A percentile compares a stretch with the other conserved stretches of the same genome.
Evolutionary conservation across 495 filamentous ascomycete genomes (phyloP).

Genomic region (Daldinia vernicosa): DNA sequence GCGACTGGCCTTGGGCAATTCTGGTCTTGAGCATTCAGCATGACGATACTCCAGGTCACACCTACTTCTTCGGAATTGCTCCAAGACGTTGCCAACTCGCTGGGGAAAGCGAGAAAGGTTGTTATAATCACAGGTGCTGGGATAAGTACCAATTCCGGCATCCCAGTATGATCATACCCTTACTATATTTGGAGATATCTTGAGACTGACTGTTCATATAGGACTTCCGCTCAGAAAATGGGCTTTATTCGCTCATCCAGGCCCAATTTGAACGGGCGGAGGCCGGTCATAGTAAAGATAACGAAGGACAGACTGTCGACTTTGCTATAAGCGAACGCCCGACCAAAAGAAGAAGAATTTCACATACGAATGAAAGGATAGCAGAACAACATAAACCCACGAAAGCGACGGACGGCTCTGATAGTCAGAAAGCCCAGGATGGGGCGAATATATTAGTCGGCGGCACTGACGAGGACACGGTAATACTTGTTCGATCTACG

Average conservation of each 20-base stretch:
- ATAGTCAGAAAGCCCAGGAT: not conserved
- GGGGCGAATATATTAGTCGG: not conserved
- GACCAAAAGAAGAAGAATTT: constrained; percentile 54
- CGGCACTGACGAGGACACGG: not conserved
- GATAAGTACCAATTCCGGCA: constrained; percentile 77
- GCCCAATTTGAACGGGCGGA: constrained; percentile 66
- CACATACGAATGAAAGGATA: constrained; percentile 19
- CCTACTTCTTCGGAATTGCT: constrained; percentile 60
- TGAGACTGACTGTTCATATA: constrained; percentile 48
- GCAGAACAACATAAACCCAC: not conserved
- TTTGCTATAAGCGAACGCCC: constrained; percentile 51
- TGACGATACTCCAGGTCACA: constrained; percentile 65
- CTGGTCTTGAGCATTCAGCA: constrained; percentile 37
- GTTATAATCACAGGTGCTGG: constrained; percentile 76
- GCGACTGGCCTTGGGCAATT: not conserved
- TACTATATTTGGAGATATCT: not conserved
- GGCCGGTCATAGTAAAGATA: constrained; percentile 34
- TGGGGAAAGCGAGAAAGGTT: constrained; percentile 68
- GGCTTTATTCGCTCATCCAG: constrained; percentile 74
- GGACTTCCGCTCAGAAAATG: constrained; percentile 77
- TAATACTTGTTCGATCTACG: not conserved
- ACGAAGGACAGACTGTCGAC: constrained; percentile 7
- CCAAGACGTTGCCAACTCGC: constrained; percentile 67
- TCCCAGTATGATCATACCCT: constrained; percentile 63
- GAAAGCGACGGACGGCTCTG: not conserved